Base-by-base conservation (phyloP, 1,284 basidiomycete genomes). In the Sanguinoderma infundibulare region DNA sequence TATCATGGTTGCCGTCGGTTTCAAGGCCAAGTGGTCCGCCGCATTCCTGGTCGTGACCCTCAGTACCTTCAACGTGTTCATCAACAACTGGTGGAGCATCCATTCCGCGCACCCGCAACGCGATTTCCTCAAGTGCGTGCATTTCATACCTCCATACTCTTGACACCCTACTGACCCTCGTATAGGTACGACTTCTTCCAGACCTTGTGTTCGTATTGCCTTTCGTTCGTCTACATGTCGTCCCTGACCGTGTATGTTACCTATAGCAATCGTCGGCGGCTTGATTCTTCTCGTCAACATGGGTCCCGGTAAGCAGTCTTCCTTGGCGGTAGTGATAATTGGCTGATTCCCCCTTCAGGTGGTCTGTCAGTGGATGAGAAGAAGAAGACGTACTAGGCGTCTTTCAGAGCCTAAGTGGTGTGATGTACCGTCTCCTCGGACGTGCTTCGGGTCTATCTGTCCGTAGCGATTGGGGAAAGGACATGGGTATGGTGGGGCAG, bases 71-170 rank as follows among this genome's bases (percentile, higher is more conserved):
- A 99, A 99, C 76, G 92, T 98, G 36, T 92, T 97, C 71, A 94
- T 95, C 78, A 99, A 99, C 86, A 98, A 98, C 80, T 99, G 94
- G 91, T 99, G 97, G 98, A 90, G 87, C 68, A 89, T 98, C n/a
- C 91, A 96, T 77, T 85, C 89, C 53, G 87, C 88, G 52, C 97
- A 99, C 78, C 97, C 96, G 62, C 93, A 96, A 73, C 88, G 97
- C 60, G 98, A 99, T 75, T 99, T 99, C 87, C 86, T 99, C 73
- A 98, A 98, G 89, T 92, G 76, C 64, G 85, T 72, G 17, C 60
- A 58, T 46, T 32, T 38, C 55, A 53, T 28, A 51, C 22, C 59
- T 2, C 12, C 15, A 1, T 10, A n/a, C 3, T 46, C 39, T 60
- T 69, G 59, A 46, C 24, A 14, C 14, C 2, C 14, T 15, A 69